Conservation (phyloP, 2,329 filamentous ascomycete species). For the Fonsecaea nubica region DNA sequence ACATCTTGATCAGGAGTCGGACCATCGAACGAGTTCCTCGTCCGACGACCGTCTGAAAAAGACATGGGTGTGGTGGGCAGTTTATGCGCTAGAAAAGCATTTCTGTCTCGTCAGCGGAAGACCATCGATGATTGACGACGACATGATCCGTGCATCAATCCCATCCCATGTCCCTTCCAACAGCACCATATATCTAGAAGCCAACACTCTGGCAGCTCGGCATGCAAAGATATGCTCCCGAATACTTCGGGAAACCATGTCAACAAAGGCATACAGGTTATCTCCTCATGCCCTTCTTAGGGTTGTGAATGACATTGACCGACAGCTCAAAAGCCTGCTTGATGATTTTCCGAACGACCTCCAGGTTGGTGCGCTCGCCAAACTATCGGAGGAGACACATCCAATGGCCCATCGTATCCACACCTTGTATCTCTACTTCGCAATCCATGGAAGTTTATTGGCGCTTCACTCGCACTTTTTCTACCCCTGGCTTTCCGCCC, state of each 20-base stretch:
- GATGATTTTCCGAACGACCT: conserved; percentile 17
- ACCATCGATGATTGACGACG: conserved; percentile 17
- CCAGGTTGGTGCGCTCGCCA: conserved; percentile 9
- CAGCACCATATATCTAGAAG: conserved; percentile 9
- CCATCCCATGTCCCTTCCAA: neutral
- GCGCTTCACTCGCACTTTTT: conserved; percentile 22
- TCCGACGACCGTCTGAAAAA: conserved; percentile 15
- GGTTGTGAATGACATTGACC: conserved; percentile 9
- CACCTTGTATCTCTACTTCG: conserved; percentile 22
- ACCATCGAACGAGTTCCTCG: conserved; percentile 8
- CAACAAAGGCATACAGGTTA: conserved; percentile 6
- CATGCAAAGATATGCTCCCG: conserved; percentile 14
- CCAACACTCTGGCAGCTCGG: neutral
- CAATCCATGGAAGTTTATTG: conserved; percentile 22
- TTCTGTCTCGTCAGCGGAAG: conserved; percentile 6
- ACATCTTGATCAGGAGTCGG: conserved; percentile 18
- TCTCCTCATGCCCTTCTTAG: conserved; percentile 12
- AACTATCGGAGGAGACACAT: neutral
- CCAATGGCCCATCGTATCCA: conserved; percentile 4
- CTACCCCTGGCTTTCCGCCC: conserved; percentile 20
- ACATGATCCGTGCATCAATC: conserved; percentile 14
- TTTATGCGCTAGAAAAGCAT: conserved; percentile 18
- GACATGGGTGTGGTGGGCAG: conserved; percentile 21
- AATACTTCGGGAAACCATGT: conserved; percentile 16
- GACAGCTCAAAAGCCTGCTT: conserved; percentile 14